Conservation (phyloP, 1,284 basidiomycete genomes). For the Ustilago trichophora region DNA sequence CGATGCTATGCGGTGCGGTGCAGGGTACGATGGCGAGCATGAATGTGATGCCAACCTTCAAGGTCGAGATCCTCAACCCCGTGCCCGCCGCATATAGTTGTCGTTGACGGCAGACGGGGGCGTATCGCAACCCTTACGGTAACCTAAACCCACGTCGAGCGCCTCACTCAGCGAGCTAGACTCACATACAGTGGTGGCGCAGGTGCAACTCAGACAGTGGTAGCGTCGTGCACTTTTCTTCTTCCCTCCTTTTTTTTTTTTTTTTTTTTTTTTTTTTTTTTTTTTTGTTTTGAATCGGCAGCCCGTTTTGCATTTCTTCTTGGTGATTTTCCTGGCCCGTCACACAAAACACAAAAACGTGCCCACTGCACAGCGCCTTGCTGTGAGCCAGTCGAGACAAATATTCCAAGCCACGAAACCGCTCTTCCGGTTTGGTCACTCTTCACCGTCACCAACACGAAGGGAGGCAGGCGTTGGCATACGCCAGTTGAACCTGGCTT, state of each 20-base stretch:
- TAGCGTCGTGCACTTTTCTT: too few species aligned
- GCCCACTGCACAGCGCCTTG: background rate
- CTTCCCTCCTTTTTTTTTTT: background rate
- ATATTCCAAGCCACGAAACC: slow-evolving; percentile 3
- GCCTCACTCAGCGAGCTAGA: slow-evolving; percentile 1
- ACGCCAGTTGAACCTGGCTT: too few species aligned
- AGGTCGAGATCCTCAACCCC: background rate
- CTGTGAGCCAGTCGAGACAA: background rate
- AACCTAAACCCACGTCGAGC: background rate
- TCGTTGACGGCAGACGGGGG: too few species aligned
- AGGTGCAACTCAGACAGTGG: too few species aligned
- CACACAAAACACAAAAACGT: too few species aligned
- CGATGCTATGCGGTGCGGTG: background rate
- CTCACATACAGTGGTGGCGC: background rate
- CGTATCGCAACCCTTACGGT: slow-evolving; percentile 5
- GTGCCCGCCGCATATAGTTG: background rate
- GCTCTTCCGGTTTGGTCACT: background rate
- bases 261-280: too few species aligned
- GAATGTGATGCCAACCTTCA: background rate
- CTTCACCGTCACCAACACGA: background rate
- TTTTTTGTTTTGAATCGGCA: slow-evolving; percentile 11
- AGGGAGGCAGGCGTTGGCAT: background rate
- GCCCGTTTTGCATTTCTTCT: slow-evolving; percentile 1
- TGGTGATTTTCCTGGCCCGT: slow-evolving; percentile 4
- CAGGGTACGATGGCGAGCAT: slow-evolving; percentile 2